Evolutionary conservation across 148 eudicot species (phyloP).

Genomic region (Linanthus parryae): DNA sequence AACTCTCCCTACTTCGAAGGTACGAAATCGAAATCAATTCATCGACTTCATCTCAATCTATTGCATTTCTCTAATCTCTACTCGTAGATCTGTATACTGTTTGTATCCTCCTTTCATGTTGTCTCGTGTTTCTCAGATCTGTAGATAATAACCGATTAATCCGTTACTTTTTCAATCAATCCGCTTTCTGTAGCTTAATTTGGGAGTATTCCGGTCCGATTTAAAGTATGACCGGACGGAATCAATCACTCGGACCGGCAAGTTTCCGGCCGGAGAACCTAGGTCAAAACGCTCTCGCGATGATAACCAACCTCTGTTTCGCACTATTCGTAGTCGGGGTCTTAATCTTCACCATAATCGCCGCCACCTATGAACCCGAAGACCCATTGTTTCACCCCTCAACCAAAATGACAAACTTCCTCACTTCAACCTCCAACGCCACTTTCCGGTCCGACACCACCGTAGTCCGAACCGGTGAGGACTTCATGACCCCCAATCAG

Average conservation of each 20-base stretch:
- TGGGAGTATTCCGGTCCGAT: no score
- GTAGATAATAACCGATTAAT: no score
- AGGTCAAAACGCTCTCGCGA: slow-evolving; percentile 64
- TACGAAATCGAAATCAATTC: no score
- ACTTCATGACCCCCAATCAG: slow-evolving; percentile 69
- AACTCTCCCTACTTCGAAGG: no score
- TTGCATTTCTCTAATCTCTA: no score
- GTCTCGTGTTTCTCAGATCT: no score
- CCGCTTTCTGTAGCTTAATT: no score
- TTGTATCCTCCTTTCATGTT: no score
- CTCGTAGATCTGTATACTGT: no score
- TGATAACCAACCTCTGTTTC: slow-evolving; percentile 80
- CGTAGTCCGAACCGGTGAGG: slow-evolving; percentile 86
- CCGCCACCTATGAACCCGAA: slow-evolving; percentile 78
- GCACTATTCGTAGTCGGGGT: slow-evolving; percentile 66
- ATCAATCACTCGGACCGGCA: slow-evolving; percentile 36
- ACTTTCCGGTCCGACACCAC: slow-evolving; percentile 62
- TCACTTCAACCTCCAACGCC: slow-evolving; percentile 61
- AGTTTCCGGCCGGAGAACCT: slow-evolving; percentile 67
- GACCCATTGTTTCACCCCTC: slow-evolving; percentile 82
- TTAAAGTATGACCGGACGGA: slow-evolving; percentile 50
- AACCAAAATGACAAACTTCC: slow-evolving; percentile 66
- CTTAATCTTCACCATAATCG: slow-evolving; percentile 72
- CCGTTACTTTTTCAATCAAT: no score
- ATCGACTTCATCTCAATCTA: no score